Evolutionary conservation across 331 rosid genomes (phyloP).

Genomic region (Rhamnella rubrinervis): DNA sequence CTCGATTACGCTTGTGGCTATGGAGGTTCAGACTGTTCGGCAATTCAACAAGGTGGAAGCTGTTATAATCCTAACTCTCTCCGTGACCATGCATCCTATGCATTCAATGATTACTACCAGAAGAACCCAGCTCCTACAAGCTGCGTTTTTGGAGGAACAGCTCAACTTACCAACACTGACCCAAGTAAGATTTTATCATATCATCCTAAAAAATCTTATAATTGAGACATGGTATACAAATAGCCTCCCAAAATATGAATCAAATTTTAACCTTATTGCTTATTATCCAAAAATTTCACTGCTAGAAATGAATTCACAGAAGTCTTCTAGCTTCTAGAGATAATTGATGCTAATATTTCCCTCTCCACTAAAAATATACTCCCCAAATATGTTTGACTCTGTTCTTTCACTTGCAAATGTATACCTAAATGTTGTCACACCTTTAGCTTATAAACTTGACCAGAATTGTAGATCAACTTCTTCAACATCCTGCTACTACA

Average conservation of each 20-base stretch:
- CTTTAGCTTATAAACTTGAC: neutral
- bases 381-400: too few relatives aligned
- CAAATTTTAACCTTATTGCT: neutral
- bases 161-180: conserved; percentile 56
- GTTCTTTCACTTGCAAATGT: conserved; percentile 3
- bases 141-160: conserved; percentile 82
- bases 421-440: neutral
- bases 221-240: neutral
- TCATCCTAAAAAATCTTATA: neutral
- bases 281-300: neutral
- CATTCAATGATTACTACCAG: conserved; percentile 81
- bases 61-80: conserved; percentile 74
- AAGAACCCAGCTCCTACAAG: conserved; percentile 78
- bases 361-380: neutral
- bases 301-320: neutral
- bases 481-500: neutral
- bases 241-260: neutral
- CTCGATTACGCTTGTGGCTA: conserved; percentile 92
- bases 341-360: neutral
- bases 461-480: conserved; percentile 9
- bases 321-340: neutral
- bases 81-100: conserved; percentile 90
- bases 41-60: conserved; percentile 60
- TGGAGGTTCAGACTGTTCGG: conserved; percentile 82
- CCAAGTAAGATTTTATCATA: conserved; percentile 66